Evolutionary conservation across 1,139 yeast genomes (phyloP).

Genomic region (Candida neerlandica): DNA sequence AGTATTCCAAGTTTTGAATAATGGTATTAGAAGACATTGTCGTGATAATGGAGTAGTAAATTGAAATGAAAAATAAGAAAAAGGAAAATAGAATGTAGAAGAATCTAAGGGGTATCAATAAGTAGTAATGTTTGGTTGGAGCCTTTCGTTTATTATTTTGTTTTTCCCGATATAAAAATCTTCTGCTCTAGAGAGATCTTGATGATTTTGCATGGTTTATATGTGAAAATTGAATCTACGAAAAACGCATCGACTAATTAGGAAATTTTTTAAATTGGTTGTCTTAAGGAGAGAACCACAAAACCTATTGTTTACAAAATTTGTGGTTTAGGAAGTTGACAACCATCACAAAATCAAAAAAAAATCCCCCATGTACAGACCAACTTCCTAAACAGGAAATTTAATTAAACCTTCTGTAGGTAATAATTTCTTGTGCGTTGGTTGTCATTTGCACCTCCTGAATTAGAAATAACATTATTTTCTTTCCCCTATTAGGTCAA

Average conservation of each 20-base stretch:
- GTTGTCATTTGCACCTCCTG: no score
- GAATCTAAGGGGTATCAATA: background rate
- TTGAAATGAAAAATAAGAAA: background rate
- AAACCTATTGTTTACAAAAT: background rate
- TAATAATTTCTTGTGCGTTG: background rate
- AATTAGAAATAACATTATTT: no score
- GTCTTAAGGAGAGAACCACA: background rate
- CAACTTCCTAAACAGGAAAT: background rate
- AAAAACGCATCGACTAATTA: conserved; percentile 2
- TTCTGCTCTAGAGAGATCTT: background rate
- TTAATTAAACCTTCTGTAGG: background rate
- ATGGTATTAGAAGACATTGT: conserved; percentile 3
- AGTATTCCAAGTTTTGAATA: conserved; percentile 40
- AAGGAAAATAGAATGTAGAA: background rate
- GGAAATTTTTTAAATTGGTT: conserved; percentile 1
- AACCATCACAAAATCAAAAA: background rate
- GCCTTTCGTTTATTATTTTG: background rate
- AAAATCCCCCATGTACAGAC: background rate
- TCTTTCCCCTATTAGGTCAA: no score
- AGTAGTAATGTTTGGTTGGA: background rate
- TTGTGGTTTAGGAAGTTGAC: background rate
- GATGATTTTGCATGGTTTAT: background rate
- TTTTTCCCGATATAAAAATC: background rate
- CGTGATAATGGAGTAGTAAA: background rate
- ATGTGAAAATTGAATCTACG: background rate